These are phyloP conservation scores for Malus asiatica DNA, from an alignment of 306 rosid genomes.

Conservation along the genomic window DNA sequence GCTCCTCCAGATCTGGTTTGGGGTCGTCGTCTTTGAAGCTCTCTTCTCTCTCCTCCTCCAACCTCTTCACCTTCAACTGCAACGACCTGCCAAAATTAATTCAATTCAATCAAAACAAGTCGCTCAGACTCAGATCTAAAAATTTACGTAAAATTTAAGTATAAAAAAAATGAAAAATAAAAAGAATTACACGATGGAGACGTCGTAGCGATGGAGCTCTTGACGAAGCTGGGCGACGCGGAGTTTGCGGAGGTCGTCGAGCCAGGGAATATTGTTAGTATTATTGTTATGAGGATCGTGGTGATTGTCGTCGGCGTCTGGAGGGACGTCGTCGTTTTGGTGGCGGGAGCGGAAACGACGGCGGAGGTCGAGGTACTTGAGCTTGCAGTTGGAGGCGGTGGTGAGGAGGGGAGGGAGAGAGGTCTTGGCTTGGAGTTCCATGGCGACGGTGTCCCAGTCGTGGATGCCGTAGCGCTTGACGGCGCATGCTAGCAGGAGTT, in stretches of 20 bases:
- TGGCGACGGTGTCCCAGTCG: conserved; percentile 62
- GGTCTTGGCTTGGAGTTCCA: conserved; percentile 55
- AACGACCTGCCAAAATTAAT: conserved; percentile 38
- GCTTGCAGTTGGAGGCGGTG: conserved; percentile 55
- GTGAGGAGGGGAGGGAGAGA: conserved; percentile 45
- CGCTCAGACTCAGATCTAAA: conserved; percentile 34
- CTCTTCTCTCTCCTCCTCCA: conserved; percentile 50
- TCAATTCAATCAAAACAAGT: background rate
- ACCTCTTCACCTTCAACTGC: conserved; percentile 60
- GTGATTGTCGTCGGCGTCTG: background rate
- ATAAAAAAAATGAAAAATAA: background rate
- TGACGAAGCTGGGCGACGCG: conserved; percentile 70
- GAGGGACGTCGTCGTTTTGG: conserved; percentile 23
- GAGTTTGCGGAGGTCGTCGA: conserved; percentile 52
- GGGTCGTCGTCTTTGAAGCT: conserved; percentile 26
- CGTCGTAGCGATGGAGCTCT: conserved; percentile 60
- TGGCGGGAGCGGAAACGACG: conserved; percentile 40
- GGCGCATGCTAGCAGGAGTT: conserved; percentile 57
- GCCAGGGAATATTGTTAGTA: conserved; percentile 44
- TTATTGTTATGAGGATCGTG: background rate
- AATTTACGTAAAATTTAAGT: conserved; percentile 11
- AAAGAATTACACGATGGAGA: conserved; percentile 45
- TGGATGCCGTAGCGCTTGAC: conserved; percentile 68
- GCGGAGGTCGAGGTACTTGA: conserved; percentile 50
- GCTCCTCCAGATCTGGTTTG: conserved; percentile 63